phyloP scores from a whole-genome alignment of 1,284 basidiomycete species.

The Moesziomyces sp. region DNA sequence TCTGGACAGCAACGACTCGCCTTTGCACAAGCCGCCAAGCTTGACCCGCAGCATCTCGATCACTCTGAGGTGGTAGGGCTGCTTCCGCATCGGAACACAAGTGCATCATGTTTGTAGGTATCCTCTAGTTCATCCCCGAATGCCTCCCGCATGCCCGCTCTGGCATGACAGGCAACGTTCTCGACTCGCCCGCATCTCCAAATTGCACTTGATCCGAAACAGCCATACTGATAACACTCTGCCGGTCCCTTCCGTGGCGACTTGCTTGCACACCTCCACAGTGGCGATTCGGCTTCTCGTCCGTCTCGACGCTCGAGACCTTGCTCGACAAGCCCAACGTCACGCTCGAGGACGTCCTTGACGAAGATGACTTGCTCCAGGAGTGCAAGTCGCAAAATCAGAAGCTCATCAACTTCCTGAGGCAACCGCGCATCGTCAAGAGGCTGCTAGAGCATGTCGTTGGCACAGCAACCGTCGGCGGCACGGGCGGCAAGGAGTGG shows the following conservation, averaged over 20 bases:
- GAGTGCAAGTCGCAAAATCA: constrained; percentile 96
- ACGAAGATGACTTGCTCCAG: constrained; percentile 91
- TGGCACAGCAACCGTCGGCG: constrained; percentile 82
- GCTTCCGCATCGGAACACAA: not conserved
- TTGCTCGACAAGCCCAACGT: constrained; percentile 64
- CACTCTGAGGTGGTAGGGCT: constrained; percentile 7
- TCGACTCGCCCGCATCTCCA: no score
- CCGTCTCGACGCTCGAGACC: constrained; percentile 61
- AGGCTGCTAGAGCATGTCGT: constrained; percentile 83
- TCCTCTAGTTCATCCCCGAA: not conserved
- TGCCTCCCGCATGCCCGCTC: no score
- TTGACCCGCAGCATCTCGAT: not conserved
- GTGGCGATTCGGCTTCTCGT: constrained; percentile 66
- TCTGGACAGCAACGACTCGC: no score
- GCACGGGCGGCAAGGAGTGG: constrained; percentile 69
- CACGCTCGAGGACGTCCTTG: constrained; percentile 85
- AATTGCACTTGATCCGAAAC: not conserved
- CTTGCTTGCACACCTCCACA: constrained; percentile 10
- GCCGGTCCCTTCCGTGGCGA: not conserved
- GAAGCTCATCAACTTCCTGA: constrained; percentile 84
- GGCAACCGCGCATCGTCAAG: constrained; percentile 81
- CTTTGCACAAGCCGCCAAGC: no score
- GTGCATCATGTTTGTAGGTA: constrained; percentile 39
- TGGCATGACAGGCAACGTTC: no score
- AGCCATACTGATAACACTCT: constrained; percentile 3